These are phyloP conservation scores for Zygotorulaspora florentina DNA, from an alignment of 805 yeast species.

Conservation along the genomic window DNA sequence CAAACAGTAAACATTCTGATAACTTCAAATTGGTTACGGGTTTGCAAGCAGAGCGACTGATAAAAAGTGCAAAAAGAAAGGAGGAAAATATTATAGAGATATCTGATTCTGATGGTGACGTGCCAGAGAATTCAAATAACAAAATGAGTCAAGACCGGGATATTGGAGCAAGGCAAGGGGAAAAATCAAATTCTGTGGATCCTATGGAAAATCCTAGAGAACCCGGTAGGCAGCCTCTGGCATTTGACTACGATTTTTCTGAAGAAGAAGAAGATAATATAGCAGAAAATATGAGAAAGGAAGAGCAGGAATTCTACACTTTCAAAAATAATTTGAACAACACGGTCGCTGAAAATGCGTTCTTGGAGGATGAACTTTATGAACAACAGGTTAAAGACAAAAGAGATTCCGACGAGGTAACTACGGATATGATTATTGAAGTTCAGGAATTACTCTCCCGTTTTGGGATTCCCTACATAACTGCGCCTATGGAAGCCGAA, in stretches of 20 bases:
- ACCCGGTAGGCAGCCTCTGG: constrained; percentile 11
- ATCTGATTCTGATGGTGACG: background rate
- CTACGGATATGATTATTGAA: constrained; percentile 78
- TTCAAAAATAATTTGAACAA: constrained; percentile 43
- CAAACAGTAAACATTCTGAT: constrained; percentile 20
- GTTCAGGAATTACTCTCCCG: constrained; percentile 82
- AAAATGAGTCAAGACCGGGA: constrained; percentile 9
- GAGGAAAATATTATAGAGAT: constrained; percentile 5
- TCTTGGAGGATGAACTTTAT: constrained; percentile 46
- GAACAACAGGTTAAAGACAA: constrained; percentile 62
- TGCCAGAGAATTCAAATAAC: background rate
- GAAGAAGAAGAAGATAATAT: constrained; percentile 75
- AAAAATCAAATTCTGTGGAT: background rate
- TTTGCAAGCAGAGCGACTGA: constrained; percentile 17
- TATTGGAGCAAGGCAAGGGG: constrained; percentile 23
- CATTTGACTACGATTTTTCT: constrained; percentile 60
- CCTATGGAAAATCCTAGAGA: background rate
- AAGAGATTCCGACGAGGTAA: constrained; percentile 89
- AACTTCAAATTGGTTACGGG: constrained; percentile 20
- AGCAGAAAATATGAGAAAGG: constrained; percentile 58
- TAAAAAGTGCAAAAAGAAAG: constrained; percentile 1
- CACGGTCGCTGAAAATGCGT: constrained; percentile 18
- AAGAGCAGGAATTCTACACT: constrained; percentile 65
- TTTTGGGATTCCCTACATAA: constrained; percentile 91
- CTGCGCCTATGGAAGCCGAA: constrained; percentile 99